Evolutionary conservation across 805 yeast genomes (phyloP).

Genomic region (Hanseniaspora vineae): DNA sequence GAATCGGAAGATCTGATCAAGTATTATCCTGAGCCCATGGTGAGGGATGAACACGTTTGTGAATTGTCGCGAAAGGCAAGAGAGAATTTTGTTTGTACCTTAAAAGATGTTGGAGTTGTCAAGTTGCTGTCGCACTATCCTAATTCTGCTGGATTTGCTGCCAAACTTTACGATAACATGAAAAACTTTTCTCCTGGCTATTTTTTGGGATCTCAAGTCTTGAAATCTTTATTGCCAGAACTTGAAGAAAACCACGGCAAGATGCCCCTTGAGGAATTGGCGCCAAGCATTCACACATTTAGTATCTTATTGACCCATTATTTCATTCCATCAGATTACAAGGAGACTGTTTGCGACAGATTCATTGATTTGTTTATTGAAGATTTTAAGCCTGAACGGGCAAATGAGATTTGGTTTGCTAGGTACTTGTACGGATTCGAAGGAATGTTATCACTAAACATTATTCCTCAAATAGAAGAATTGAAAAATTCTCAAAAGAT

Average conservation of each 20-base stretch:
- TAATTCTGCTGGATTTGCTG: not conserved
- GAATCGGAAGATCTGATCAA: not conserved
- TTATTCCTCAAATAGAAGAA: constrained; percentile 34
- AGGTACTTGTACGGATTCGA: constrained; percentile 44
- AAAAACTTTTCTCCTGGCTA: not conserved
- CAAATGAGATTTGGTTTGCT: constrained; percentile 44
- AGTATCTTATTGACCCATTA: constrained; percentile 30
- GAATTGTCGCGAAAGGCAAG: not conserved
- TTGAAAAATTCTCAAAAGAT: constrained; percentile 13
- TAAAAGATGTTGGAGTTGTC: not conserved
- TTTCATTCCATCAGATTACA: constrained; percentile 25
- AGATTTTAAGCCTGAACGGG: constrained; percentile 25
- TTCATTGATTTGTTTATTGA: constrained; percentile 27
- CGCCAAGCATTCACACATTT: constrained; percentile 31
- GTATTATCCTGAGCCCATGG: not conserved
- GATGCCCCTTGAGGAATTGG: constrained; percentile 18
- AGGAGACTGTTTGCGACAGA: constrained; percentile 20
- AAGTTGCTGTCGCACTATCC: not conserved
- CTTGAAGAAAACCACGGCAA: not conserved
- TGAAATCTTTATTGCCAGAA: not conserved
- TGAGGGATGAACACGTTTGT: not conserved
- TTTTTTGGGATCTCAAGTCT: constrained; percentile 4
- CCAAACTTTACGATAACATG: not conserved
- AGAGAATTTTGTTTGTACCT: not conserved
- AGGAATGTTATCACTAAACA: constrained; percentile 37